Evolutionary conservation across 306 rosid species (phyloP), one percentile per base, ranked within the genome.

Genomic region (Albizia julibrissin): DNA sequence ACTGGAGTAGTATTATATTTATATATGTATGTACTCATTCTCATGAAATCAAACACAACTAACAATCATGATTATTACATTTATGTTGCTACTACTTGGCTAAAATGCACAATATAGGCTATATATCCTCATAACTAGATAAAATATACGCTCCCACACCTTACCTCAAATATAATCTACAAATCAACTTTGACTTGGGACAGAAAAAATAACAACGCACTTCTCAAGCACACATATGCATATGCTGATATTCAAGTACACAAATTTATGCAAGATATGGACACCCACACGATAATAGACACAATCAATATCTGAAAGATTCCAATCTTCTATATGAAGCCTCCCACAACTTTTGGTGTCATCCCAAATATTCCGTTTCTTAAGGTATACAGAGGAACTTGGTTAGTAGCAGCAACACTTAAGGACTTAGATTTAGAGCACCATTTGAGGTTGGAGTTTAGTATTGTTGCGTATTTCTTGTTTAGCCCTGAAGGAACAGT

Each of bases 401-500:
- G 70, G 67, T 29, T 26, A 33, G 72, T 26, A 24, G 79, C 43
- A 18, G 7, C 70, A 75, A 82, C 66, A 61, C 46, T 26, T 1
- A 26, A 37, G 50, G 26, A 27, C 27, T 56, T 49, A 15, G 71
- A 27, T 43, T 65, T 77, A 42, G 31, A 80, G 12, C 43, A 26
- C 10, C 67, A 31, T 14, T 58, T 72, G 39, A 47, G 22, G 29
- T 77, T 39, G 33, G 26, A 19, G 31, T 21, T 76, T 8, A 10
- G n/a, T n/a, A 39, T 2, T 58, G 44, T 42, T 31, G 24, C 18
- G 26, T 67, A 22, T 59, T 22, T 77, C 76, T 69, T 87, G 74
- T 70, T 78, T 43, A 75, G 39, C 33, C 74, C 10, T 67, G 77
- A 52, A 19, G 74, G 81, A 78, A 71, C 69, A 49, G 85, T 18